Evolutionary conservation across 805 yeast genomes (phyloP).

Genomic region (Wilhelminamyces savonicus): DNA sequence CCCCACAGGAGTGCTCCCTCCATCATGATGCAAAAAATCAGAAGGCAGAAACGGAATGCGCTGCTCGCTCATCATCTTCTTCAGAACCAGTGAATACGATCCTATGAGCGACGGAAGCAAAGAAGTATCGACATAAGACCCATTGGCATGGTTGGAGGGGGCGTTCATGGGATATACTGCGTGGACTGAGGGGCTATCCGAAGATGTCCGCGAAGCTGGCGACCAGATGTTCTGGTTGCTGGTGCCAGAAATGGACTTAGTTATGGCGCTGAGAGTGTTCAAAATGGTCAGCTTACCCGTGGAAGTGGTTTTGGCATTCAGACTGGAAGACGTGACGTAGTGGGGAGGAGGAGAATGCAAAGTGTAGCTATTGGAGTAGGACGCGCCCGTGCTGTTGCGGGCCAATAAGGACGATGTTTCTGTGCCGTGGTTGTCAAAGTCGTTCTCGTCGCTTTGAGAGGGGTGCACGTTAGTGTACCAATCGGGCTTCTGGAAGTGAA

Average conservation of each 20-base stretch:
- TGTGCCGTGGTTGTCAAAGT: not conserved
- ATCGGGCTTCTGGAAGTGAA: conserved; percentile 29
- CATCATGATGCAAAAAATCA: conserved; percentile 33
- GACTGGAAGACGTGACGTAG: conserved; percentile 1
- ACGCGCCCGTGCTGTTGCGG: not conserved
- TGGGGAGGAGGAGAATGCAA: conserved; percentile 10
- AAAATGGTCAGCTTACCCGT: no score
- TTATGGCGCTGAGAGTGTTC: conserved; percentile 13
- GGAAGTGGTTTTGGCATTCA: no score
- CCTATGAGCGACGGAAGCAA: conserved; percentile 36
- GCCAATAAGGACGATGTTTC: conserved; percentile 1
- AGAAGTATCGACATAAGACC: conserved; percentile 18
- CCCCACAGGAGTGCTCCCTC: no score
- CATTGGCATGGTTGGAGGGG: conserved; percentile 7
- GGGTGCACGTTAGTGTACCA: conserved; percentile 25
- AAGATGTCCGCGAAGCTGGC: conserved; percentile 4
- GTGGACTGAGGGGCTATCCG: not conserved
- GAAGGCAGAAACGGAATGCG: conserved; percentile 37
- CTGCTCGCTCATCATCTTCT: conserved; percentile 27
- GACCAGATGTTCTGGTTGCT: no score
- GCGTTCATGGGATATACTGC: no score
- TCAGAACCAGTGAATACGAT: conserved; percentile 29
- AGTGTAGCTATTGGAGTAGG: no score
- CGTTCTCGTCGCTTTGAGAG: not conserved
- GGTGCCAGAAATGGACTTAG: conserved; percentile 8